Conservation (phyloP, 2,329 filamentous ascomycete genomes). For the Raffaelea ambrosiae region DNA sequence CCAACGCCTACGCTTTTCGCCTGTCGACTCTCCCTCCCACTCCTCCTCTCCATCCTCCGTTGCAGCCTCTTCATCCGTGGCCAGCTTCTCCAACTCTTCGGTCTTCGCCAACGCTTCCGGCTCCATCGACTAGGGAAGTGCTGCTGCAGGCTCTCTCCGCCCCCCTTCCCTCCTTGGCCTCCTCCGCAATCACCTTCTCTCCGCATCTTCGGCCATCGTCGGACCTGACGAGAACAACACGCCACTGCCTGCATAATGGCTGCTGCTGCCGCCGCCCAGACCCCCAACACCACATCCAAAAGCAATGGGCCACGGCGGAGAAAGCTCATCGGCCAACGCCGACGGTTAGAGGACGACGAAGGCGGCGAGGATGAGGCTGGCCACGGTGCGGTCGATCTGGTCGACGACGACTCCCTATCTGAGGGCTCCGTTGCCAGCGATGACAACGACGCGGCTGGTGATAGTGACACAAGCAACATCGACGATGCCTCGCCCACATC, state of each 20-base stretch:
- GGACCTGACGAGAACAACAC: not conserved
- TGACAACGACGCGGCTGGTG: slow-evolving; percentile 49
- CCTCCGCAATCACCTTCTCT: not conserved
- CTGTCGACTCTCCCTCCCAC: not conserved
- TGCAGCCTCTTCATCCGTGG: not conserved
- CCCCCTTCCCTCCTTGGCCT: not conserved
- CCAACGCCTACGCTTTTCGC: not conserved
- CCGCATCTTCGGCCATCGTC: not conserved
- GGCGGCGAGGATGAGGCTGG: slow-evolving; percentile 58
- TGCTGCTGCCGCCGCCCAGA: slow-evolving; percentile 5
- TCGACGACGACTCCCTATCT: slow-evolving; percentile 58
- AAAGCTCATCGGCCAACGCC: slow-evolving; percentile 58
- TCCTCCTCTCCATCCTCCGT: too few species aligned
- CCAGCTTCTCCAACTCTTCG: not conserved
- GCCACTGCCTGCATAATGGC: slow-evolving; percentile 6
- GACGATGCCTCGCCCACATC: slow-evolving; percentile 46
- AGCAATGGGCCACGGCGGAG: slow-evolving; percentile 41
- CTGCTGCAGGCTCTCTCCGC: not conserved
- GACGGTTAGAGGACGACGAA: slow-evolving; percentile 52
- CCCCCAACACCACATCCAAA: slow-evolving; percentile 6
- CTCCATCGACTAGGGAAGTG: not conserved
- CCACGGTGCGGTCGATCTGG: slow-evolving; percentile 40
- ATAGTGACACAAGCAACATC: slow-evolving; percentile 57
- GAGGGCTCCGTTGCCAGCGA: slow-evolving; percentile 56
- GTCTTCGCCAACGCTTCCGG: not conserved